These are phyloP conservation scores for Cicer pinnatifidum DNA, from an alignment of 306 rosid genomes.

Conservation along the genomic window DNA sequence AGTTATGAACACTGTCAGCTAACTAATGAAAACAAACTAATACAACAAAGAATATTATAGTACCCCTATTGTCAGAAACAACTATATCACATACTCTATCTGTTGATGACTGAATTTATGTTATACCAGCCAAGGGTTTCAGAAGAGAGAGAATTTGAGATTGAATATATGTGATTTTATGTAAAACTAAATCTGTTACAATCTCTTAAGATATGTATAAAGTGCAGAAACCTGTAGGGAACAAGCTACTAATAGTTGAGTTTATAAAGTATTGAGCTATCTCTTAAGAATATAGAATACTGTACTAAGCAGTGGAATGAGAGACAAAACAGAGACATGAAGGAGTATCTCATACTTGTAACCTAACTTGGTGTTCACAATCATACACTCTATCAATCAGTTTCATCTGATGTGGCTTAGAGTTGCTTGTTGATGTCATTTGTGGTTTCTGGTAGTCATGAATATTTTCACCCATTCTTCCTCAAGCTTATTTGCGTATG, in stretches of 20 bases:
- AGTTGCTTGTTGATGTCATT: constrained; percentile 16
- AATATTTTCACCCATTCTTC: constrained; percentile 8
- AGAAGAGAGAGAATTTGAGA: not conserved
- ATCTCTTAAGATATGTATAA: not conserved
- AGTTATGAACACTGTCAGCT: not conserved
- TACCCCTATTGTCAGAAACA: not conserved
- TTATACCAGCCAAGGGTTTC: not conserved
- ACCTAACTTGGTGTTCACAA: not conserved
- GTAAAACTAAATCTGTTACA: constrained; percentile 1
- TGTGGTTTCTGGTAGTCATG: constrained; percentile 27
- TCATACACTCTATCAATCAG: not conserved
- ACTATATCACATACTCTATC: not conserved
- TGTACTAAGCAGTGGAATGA: not conserved
- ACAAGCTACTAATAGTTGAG: constrained; percentile 4
- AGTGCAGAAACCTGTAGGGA: not conserved
- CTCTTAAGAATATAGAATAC: not conserved
- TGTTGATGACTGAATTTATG: not conserved
- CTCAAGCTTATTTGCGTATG: constrained; percentile 2
- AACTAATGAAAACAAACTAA: constrained; percentile 2
- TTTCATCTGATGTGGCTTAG: not conserved
- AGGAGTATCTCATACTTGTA: not conserved
- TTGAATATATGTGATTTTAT: not conserved
- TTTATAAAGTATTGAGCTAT: not conserved
- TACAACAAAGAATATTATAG: not conserved
- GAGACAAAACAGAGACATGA: not conserved